Evolutionary conservation across 176 grass and related monocot genomes (phyloP).

Genomic region (Aegilops longissima): DNA sequence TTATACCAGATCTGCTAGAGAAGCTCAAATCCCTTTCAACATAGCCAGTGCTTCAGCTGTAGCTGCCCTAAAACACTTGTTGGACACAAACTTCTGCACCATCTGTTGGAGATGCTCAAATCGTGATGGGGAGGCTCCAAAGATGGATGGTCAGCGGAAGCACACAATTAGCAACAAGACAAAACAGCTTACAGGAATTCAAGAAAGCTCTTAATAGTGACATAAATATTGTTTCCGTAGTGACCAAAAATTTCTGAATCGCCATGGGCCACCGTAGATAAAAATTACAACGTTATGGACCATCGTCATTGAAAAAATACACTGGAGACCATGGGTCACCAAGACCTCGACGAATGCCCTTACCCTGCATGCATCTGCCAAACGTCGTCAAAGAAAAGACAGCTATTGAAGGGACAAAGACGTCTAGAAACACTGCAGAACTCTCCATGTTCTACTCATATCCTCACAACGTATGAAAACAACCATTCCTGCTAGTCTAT

Average conservation of each 20-base stretch:
- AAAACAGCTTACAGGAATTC: no score
- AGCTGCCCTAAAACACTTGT: no score
- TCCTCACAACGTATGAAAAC: slow-evolving; percentile 26
- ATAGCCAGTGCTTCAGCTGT: no score
- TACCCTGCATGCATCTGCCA: not conserved
- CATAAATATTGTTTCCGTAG: not conserved
- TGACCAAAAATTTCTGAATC: slow-evolving; percentile 13
- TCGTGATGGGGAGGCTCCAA: not conserved
- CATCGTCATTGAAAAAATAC: slow-evolving; percentile 16
- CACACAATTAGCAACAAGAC: not conserved
- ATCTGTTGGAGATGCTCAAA: no score
- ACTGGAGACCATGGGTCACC: not conserved
- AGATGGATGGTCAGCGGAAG: not conserved
- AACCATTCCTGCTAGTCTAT: not conserved
- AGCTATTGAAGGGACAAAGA: not conserved
- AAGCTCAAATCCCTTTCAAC: no score
- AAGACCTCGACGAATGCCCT: slow-evolving; percentile 15
- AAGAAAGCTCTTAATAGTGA: not conserved
- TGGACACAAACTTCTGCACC: no score
- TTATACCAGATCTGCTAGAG: no score
- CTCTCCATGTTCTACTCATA: slow-evolving; percentile 3
- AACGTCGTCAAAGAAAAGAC: not conserved
- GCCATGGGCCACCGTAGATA: not conserved
- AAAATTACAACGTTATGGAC: not conserved
- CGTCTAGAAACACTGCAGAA: slow-evolving; percentile 17